A percentile compares a stretch with the other conserved stretches of the same genome.
These are phyloP conservation scores for Cordyceps fumosorosea DNA, from an alignment of 2,329 filamentous ascomycete genomes.

Conservation along the genomic window DNA sequence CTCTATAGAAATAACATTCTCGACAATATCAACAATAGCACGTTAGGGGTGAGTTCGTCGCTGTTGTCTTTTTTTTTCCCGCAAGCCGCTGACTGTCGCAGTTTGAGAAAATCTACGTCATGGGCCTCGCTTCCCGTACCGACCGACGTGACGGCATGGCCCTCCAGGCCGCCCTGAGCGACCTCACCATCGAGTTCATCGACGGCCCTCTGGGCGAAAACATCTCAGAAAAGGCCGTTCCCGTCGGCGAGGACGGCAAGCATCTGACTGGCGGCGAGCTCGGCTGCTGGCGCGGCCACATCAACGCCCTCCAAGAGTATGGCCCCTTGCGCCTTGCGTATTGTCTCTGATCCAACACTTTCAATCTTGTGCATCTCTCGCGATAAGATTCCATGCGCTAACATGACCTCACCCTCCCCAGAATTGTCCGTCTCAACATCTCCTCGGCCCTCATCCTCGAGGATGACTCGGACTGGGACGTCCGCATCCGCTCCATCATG, in stretches of 20 bases:
- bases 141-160: constrained; percentile 44
- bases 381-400: background rate
- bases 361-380: background rate
- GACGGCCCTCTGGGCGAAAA: constrained; percentile 34
- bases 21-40: constrained; percentile 11
- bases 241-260: constrained; percentile 7
- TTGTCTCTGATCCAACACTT: background rate
- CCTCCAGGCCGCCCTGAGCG: constrained; percentile 38
- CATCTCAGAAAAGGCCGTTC: constrained; percentile 31
- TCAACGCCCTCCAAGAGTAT: constrained; percentile 28
- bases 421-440: constrained; percentile 36
- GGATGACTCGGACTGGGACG: constrained; percentile 51
- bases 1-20: constrained; percentile 6
- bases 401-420: constrained; percentile 1
- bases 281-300: constrained; percentile 31
- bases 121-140: constrained; percentile 41
- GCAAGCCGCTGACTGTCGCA: background rate
- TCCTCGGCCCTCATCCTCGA: constrained; percentile 44
- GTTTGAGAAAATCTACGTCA: constrained; percentile 31
- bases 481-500: constrained; percentile 41
- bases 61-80: background rate
- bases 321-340: background rate
- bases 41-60: constrained; percentile 1
- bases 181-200: constrained; percentile 37
- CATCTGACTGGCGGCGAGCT: constrained; percentile 10